Evolutionary conservation across 1,284 basidiomycete genomes (phyloP).

Genomic region (Heimioporus retisporus): DNA sequence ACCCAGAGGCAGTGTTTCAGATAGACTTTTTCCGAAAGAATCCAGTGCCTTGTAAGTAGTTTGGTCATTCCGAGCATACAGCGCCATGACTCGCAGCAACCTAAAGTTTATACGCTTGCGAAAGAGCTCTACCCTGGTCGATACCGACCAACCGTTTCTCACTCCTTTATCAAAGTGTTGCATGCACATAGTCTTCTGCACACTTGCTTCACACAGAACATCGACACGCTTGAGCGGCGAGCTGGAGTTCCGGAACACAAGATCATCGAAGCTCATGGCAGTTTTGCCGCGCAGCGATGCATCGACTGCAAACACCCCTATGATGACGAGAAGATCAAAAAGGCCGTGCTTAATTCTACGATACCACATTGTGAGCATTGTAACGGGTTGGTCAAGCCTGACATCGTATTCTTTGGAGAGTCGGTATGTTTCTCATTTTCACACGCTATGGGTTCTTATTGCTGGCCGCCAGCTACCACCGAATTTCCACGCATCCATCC

Average conservation of each 20-base stretch:
- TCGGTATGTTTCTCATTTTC: conserved; percentile 53
- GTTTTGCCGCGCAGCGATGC: conserved; percentile 87
- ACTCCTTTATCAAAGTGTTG: conserved; percentile 90
- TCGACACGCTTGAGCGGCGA: conserved; percentile 93
- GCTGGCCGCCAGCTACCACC: conserved; percentile 61
- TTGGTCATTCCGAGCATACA: background rate
- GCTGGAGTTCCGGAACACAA: conserved; percentile 81
- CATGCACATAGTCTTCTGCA: conserved; percentile 72
- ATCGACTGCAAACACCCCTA: conserved; percentile 73
- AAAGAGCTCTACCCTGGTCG: conserved; percentile 93
- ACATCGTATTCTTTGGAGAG: conserved; percentile 98
- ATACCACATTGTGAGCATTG: conserved; percentile 77
- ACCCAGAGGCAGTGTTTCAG: conserved; percentile 87
- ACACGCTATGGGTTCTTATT: conserved; percentile 12
- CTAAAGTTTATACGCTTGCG: conserved; percentile 84
- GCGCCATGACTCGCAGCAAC: conserved; percentile 3
- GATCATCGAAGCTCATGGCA: conserved; percentile 96
- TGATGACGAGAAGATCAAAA: conserved; percentile 76
- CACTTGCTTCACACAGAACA: conserved; percentile 90
- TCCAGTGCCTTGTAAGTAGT: conserved; percentile 74
- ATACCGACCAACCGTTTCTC: conserved; percentile 89
- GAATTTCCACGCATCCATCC: conserved; percentile 62
- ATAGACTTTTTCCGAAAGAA: conserved; percentile 79
- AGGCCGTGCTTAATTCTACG: conserved; percentile 58
- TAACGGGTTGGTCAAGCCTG: conserved; percentile 86